Conservation (phyloP, 306 rosid genomes). For the Castanospermum australe region DNA sequence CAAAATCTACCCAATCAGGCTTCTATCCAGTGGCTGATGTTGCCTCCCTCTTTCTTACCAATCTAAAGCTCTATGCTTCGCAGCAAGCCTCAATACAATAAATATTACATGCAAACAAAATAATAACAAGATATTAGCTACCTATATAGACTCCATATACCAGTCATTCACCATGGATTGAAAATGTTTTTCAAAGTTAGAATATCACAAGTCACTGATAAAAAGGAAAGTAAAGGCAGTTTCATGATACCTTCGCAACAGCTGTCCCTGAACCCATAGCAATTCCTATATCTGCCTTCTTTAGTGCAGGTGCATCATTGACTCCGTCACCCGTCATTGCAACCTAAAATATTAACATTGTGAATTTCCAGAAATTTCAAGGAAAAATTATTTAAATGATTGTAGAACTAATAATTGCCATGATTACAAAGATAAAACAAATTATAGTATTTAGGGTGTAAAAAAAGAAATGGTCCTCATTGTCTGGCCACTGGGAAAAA, state of each 20-base stretch:
- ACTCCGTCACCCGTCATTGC: constrained; percentile 99
- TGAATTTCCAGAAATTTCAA: constrained; percentile 17
- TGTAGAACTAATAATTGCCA: constrained; percentile 8
- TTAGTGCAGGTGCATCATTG: constrained; percentile 97
- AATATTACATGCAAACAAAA: not conserved
- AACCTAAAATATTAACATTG: constrained; percentile 55
- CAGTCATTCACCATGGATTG: not conserved
- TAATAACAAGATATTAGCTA: not conserved
- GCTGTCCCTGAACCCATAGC: constrained; percentile 99
- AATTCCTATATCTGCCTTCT: constrained; percentile 97
- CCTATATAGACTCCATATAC: not conserved
- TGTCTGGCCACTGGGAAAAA: constrained; percentile 1
- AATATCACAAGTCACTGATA: not conserved
- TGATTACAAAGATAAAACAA: not conserved
- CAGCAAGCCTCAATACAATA: too few species aligned
- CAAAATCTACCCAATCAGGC: too few species aligned
- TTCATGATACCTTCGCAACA: constrained; percentile 81
- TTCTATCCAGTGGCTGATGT: too few species aligned
- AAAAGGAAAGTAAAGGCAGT: not conserved
- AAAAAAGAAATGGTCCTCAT: constrained; percentile 16
- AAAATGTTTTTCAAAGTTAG: not conserved
- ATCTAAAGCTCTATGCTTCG: too few species aligned
- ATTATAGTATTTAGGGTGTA: not conserved
- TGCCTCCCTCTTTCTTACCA: too few species aligned
- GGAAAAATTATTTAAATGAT: not conserved